Base-by-base conservation (phyloP, 2,329 filamentous ascomycete species). In the Fusarium sp. region DNA sequence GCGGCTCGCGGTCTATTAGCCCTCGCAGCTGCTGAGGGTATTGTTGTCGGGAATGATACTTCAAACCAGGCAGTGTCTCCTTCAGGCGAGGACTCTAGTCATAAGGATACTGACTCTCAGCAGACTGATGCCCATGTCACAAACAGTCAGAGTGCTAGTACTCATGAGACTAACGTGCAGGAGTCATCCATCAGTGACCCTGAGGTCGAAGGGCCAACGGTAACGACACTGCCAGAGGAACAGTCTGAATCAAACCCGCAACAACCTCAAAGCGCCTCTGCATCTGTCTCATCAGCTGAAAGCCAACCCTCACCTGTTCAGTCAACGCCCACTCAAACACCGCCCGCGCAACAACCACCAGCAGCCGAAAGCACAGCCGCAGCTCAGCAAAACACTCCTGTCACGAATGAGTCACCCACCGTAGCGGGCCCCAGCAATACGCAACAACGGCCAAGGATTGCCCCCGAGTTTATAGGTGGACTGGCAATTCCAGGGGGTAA, bases 401-500 rank as follows among this genome's bases (percentile, higher is more conserved):
- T 24, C 11, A 38, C 42, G 11, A 31, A 22, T 11, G 31, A 13
- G 20, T 14, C 39, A 11, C 35, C 45, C 20, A 6, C 13, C 28
- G 38, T 20, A 31, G 12, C 44, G 14, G 45, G 35, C 6, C 31
- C 49, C 33, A 69, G 26, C 33, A 28, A 39, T 9, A 38, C n/a
- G 38, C 41, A 51, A n/a, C 39, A 47, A 36, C 59, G 36, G 15
- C 38, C 52, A 17, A 12, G 22, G 38, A 47, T 52, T 24, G 9
- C 42, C 39, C 35, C 42, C 10, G 36, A 60, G 0, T 26, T 56
- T 26, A 26, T 64, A 39, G 72, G 60, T 7, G 63, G 59, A 17
- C 24, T 70, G n/a, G 51, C 69, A 18, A n/a, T 73, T 20, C 63
- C 75, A 44, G 66, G 69, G 31, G 68, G 70, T 28, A 75, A 72